Evolutionary conservation across 495 filamentous ascomycete species (phyloP), one percentile per base, ranked within the genome.

Genomic region (Annulohypoxylon moriforme): DNA sequence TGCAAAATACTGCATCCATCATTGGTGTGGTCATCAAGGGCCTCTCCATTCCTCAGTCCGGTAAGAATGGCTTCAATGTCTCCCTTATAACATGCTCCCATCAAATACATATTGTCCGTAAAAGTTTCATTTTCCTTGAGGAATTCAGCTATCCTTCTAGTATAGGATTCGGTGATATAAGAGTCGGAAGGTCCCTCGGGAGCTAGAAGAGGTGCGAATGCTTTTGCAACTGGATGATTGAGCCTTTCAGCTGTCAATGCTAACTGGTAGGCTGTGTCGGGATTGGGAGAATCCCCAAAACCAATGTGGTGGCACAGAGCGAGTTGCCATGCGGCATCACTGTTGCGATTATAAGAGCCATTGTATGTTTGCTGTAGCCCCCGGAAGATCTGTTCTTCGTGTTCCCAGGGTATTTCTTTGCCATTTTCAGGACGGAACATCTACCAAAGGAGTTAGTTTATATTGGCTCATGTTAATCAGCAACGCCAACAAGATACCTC

Each of bases 381-480:
- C 34, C 71, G 64, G 25, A 71, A 69, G 22, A 78, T 75, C 50
- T 75, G 64, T 9, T 67, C 52, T 63, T 78, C 70, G 33, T 78
- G 75, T 46, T 78, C 76, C 73, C 75, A 78, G 38, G 75, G 75
- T 9, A 78, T 75, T 13, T 78, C 71, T 31, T 14, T 62, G 5
- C 68, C 60, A 47, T 73, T 67, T 34, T 68, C 64, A 46, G 56
- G 34, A 18, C 61, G 56, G 49, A 68, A 68, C 59, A 73, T 68
- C 70, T 73, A 49, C 11, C 31, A 62, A 56, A n/a, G 29, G 10
- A n/a, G 38, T 61, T 24, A 68, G 16, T 25, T 13, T 50, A 20
- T 27, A 4, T 27, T 25, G 3, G 13, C 2, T 25, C 46, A 13
- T 11, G 11, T 50, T 13, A 25, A 27, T 27, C 22, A 11, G 27